Evolutionary conservation across 1,139 yeast genomes (phyloP).

Genomic region (Debaryomycetaceae sp.): DNA sequence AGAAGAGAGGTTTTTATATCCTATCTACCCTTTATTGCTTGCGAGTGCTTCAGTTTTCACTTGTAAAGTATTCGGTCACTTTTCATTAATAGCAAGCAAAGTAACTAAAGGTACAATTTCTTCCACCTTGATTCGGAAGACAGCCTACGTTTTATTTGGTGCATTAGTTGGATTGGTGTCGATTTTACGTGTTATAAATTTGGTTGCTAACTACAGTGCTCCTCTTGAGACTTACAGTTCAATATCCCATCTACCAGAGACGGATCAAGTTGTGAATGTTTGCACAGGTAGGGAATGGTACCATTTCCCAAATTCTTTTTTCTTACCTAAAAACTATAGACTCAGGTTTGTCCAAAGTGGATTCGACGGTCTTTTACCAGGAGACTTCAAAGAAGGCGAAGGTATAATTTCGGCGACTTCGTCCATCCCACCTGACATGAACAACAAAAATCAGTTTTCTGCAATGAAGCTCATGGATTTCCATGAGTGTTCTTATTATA

Average conservation of each 20-base stretch:
- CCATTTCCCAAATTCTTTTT: constrained; percentile 84
- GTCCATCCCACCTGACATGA: constrained; percentile 60
- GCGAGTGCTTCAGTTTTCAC: constrained; percentile 60
- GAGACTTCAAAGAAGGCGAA: constrained; percentile 62
- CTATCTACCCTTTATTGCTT: constrained; percentile 69
- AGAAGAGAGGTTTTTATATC: constrained; percentile 89
- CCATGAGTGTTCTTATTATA: constrained; percentile 52
- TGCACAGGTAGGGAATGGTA: constrained; percentile 96
- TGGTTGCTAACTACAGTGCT: constrained; percentile 58
- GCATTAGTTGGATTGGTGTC: constrained; percentile 30
- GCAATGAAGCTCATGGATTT: constrained; percentile 45
- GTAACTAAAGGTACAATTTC: constrained; percentile 4
- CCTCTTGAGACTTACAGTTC: constrained; percentile 37
- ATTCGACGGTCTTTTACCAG: constrained; percentile 85
- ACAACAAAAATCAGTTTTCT: constrained; percentile 64
- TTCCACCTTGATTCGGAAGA: constrained; percentile 1
- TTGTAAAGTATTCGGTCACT: constrained; percentile 19
- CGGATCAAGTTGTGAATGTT: constrained; percentile 40
- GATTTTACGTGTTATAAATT: constrained; percentile 30
- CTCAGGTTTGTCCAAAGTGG: constrained; percentile 70
- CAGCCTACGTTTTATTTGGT: constrained; percentile 10
- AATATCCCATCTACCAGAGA: constrained; percentile 7
- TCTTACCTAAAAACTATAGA: constrained; percentile 59
- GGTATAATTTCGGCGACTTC: constrained; percentile 29
- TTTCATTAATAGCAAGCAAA: constrained; percentile 4